Evolutionary conservation across 2,329 filamentous ascomycete genomes (phyloP).

Genomic region (Juglanconis oblonga): DNA sequence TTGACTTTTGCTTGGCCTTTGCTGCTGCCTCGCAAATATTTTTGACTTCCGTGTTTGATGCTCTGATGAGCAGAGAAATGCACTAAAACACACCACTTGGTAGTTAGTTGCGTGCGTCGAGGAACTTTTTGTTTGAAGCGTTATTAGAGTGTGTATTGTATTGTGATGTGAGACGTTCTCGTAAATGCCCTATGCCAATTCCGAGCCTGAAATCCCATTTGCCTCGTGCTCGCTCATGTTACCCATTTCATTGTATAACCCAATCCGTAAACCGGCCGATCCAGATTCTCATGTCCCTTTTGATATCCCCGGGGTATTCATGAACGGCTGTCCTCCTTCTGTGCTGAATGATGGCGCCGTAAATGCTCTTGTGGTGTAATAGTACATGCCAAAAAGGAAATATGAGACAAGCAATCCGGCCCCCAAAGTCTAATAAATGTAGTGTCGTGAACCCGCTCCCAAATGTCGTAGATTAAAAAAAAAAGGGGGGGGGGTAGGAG

Average conservation of each 20-base stretch:
- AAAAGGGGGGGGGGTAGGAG: constrained; percentile 8
- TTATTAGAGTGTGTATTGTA: constrained; percentile 5
- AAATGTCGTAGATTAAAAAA: constrained; percentile 12
- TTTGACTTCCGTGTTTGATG: no score
- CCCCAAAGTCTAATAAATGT: neutral
- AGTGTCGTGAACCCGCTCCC: constrained; percentile 7
- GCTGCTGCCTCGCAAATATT: no score
- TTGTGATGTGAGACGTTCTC: neutral
- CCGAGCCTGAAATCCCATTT: neutral
- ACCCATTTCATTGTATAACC: neutral
- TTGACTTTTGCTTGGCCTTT: no score
- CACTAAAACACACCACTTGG: no score
- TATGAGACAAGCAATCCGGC: constrained; percentile 8
- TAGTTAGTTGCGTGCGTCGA: no score
- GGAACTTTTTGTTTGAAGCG: neutral
- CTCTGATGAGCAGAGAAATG: no score
- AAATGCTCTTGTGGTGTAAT: constrained; percentile 17
- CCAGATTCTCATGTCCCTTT: neutral
- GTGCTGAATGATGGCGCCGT: constrained; percentile 13
- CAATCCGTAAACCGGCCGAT: neutral
- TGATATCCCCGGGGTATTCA: constrained; percentile 17
- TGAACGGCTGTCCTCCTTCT: constrained; percentile 17
- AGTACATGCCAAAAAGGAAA: constrained; percentile 14
- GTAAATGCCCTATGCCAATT: neutral
- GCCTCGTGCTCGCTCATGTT: constrained; percentile 14